A percentile compares a stretch with the other conserved stretches of the same genome.
Evolutionary conservation across 2,329 filamentous ascomycete species (phyloP).

Genomic region (Corynespora cassiicola): DNA sequence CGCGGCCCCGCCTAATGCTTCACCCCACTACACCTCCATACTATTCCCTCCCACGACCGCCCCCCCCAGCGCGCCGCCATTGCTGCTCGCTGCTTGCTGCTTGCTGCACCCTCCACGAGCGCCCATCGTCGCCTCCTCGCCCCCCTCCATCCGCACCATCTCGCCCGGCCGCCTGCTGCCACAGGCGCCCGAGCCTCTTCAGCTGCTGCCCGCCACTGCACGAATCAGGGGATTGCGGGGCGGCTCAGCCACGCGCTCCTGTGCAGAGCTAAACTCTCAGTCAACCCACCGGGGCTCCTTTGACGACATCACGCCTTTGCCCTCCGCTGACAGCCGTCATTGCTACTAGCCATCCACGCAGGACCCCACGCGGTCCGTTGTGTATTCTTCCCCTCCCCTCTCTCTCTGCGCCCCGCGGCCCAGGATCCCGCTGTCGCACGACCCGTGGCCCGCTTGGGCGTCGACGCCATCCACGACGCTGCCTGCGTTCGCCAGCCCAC

Average conservation of each 20-base stretch:
- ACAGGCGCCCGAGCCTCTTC: too few species aligned
- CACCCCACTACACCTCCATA: too few species aligned
- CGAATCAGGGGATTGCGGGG: slow-evolving; percentile 18
- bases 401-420: slow-evolving; percentile 10
- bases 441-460: slow-evolving; percentile 31
- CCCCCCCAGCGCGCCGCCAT: too few species aligned
- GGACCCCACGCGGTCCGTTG: slow-evolving; percentile 3
- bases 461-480: slow-evolving; percentile 22
- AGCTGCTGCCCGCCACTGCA: slow-evolving; percentile 26
- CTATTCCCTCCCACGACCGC: too few species aligned
- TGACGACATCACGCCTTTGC: slow-evolving; percentile 14
- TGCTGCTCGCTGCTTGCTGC: too few species aligned
- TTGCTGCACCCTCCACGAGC: too few species aligned
- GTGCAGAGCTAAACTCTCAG: slow-evolving; percentile 4
- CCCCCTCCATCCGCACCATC: too few species aligned
- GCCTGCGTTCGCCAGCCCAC: slow-evolving; percentile 31
- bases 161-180: too few species aligned
- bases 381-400: too few species aligned
- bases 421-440: slow-evolving; percentile 11
- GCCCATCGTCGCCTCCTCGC: too few species aligned
- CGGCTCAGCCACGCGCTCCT: slow-evolving; percentile 7
- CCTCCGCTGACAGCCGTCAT: slow-evolving; percentile 17
- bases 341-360: slow-evolving; percentile 15
- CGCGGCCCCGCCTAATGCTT: too few species aligned
- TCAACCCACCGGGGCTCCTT: too few species aligned